Evolutionary conservation across 306 rosid genomes (phyloP).

Genomic region (Vachellia pachyceras): DNA sequence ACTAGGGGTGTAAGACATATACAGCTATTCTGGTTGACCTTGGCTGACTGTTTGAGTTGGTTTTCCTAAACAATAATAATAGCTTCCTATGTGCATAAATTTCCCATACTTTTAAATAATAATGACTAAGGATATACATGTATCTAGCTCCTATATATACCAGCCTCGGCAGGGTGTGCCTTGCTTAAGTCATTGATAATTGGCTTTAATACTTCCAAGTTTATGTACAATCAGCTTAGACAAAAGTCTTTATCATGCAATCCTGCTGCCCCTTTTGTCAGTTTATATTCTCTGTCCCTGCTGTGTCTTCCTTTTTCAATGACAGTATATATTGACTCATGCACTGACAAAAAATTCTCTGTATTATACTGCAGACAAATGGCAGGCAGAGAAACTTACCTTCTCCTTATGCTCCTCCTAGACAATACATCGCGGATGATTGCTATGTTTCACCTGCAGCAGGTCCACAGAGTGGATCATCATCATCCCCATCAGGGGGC

Average conservation of each 20-base stretch:
- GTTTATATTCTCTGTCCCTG: constrained; percentile 6
- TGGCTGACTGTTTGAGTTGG: not conserved
- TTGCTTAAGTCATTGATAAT: not conserved
- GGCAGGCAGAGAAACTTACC: constrained; percentile 66
- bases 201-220: not conserved
- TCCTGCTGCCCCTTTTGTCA: constrained; percentile 5
- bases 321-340: not conserved
- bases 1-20: not conserved
- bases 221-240: not conserved
- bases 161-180: constrained; percentile 7
- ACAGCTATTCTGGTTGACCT: not conserved
- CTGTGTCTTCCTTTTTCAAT: not conserved
- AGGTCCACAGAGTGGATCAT: constrained; percentile 60
- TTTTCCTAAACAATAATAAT: not conserved
- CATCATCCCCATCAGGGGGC: constrained; percentile 85
- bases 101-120: not conserved
- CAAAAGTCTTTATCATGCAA: not conserved
- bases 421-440: constrained; percentile 53
- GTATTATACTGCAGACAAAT: constrained; percentile 65
- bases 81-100: not conserved
- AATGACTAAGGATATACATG: not conserved
- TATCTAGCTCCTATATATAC: constrained; percentile 9
- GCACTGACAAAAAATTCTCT: constrained; percentile 23
- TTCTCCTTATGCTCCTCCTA: constrained; percentile 56
- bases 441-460: constrained; percentile 50